phyloP scores from a whole-genome alignment of 768 basidiomycete genomes.

The Leccinum rimulosum region DNA sequence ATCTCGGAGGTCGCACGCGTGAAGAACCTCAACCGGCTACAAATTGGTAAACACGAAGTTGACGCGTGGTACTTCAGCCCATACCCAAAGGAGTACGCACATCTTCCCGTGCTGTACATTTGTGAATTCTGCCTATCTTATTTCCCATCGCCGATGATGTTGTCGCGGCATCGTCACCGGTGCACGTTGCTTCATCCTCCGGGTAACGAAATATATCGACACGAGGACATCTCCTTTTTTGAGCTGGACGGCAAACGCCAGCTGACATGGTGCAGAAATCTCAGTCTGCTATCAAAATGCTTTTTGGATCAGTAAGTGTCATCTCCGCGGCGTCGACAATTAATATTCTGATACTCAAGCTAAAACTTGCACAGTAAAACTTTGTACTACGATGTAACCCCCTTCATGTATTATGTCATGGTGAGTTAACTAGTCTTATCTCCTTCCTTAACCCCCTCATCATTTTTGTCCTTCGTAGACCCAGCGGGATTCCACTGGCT shows the following conservation, averaged over 20 bases:
- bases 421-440: constrained; percentile 40
- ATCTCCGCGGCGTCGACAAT: constrained; percentile 11
- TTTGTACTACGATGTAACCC: constrained; percentile 98
- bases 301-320: constrained; percentile 92
- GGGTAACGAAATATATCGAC: constrained; percentile 98
- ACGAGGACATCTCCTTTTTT: constrained; percentile 96
- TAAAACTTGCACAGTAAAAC: constrained; percentile 70
- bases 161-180: constrained; percentile 85
- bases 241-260: constrained; percentile 98
- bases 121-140: constrained; percentile 98
- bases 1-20: constrained; percentile 97
- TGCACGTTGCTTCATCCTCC: constrained; percentile 93
- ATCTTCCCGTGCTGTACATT: constrained; percentile 91
- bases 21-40: constrained; percentile 95
- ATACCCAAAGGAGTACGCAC: constrained; percentile 97
- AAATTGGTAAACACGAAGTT: constrained; percentile 95
- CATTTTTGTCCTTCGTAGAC: constrained; percentile 41
- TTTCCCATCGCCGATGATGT: constrained; percentile 88
- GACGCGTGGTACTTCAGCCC: constrained; percentile 99
- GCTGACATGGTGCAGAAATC: constrained; percentile 93
- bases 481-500: constrained; percentile 83
- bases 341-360: constrained; percentile 10
- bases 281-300: constrained; percentile 95
- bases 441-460: not conserved
- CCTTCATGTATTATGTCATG: constrained; percentile 99